Evolutionary conservation across 2,329 filamentous ascomycete species (phyloP).

Genomic region (Trichoderma endophyticum): DNA sequence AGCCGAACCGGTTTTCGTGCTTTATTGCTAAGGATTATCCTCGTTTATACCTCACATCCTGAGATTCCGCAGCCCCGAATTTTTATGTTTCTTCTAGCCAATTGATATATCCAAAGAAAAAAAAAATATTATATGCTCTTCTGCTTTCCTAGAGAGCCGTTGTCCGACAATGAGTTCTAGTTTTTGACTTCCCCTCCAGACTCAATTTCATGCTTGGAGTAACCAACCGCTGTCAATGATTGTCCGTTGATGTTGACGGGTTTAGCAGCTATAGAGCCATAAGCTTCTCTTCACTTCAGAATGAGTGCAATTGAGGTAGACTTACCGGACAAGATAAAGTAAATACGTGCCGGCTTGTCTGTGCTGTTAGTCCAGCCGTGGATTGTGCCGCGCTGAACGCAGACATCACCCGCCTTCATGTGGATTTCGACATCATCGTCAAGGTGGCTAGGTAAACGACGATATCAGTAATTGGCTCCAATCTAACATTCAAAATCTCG

Average conservation of each 20-base stretch:
- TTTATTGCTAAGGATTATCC: background rate
- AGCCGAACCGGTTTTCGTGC: background rate
- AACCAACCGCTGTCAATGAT: background rate
- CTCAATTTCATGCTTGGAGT: constrained; percentile 3
- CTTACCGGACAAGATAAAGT: constrained; percentile 23
- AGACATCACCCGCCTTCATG: constrained; percentile 23
- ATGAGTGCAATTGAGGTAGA: constrained; percentile 23
- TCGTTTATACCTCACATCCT: background rate
- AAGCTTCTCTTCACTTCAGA: background rate
- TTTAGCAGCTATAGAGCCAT: constrained; percentile 23
- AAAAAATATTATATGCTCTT: background rate
- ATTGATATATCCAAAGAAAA: background rate
- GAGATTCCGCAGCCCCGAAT: background rate
- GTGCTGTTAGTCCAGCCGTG: constrained; percentile 24
- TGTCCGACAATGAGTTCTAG: background rate
- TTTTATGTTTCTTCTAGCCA: background rate
- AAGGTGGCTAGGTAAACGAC: constrained; percentile 16
- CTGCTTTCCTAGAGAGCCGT: background rate
- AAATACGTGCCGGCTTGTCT: constrained; percentile 22
- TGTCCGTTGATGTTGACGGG: background rate
- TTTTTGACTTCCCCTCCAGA: background rate
- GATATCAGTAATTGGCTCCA: background rate
- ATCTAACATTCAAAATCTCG: too few relatives aligned
- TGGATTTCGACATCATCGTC: constrained; percentile 23
- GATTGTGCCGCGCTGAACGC: constrained; percentile 25